Base-by-base conservation (phyloP, 345 rosid genomes). In the Isatis tinctoria region DNA sequence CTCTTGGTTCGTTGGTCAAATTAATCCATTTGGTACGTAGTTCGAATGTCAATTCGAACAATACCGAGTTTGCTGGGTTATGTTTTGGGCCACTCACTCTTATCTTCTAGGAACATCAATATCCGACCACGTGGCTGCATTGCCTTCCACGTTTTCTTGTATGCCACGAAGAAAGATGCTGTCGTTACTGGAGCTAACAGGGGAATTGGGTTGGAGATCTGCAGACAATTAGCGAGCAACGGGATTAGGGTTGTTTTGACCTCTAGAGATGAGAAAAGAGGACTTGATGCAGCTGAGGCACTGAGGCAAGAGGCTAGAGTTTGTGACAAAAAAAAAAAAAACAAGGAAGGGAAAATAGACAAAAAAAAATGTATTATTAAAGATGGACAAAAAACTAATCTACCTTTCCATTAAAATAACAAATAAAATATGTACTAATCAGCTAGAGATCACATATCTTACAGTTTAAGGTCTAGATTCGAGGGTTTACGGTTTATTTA, bases 351-450 rank as follows among this genome's bases (percentile, higher is more conserved):
- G n/a, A n/a, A n/a, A n/a, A n/a, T n/a, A n/a, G n/a, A n/a, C n/a
- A n/a, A n/a, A n/a, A n/a, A n/a, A n/a, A n/a, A n/a, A n/a, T n/a
- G n/a, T n/a, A n/a, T n/a, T n/a, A 80, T 60, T 54, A 72, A 67
- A 14, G 51, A 75, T 61, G 87, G 89, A 70, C 87, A 87, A 24
- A 83, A n/a, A n/a, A n/a, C n/a, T n/a, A n/a, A n/a, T n/a, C n/a
- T n/a, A n/a, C n/a, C n/a, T n/a, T n/a, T n/a, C n/a, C n/a, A n/a
- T n/a, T n/a, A n/a, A n/a, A n/a, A n/a, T n/a, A n/a, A n/a, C n/a
- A n/a, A n/a, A n/a, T n/a, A n/a, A n/a, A n/a, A n/a, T n/a, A n/a
- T n/a, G n/a, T n/a, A n/a, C n/a, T n/a, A n/a, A n/a, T n/a, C n/a
- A n/a, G n/a, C n/a, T n/a, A n/a, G n/a, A n/a, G n/a, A n/a, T n/a